Evolutionary conservation across 257 asterid genomes (phyloP).

Genomic region (Striga asiatica): DNA sequence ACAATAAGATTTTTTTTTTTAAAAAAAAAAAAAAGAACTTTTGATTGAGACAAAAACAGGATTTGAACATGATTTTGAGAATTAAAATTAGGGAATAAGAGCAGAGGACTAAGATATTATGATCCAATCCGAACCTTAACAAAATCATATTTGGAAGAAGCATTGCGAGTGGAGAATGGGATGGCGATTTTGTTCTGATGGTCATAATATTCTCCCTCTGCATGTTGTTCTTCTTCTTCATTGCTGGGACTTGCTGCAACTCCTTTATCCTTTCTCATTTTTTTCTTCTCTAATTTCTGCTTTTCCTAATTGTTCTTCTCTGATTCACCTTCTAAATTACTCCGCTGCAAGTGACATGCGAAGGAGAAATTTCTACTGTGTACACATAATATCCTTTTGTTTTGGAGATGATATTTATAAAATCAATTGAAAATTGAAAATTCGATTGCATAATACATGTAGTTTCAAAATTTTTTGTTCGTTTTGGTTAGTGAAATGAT

Average conservation of each 20-base stretch:
- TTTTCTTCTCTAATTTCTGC: background rate
- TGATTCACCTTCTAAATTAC: background rate
- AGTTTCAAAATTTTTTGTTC: no score
- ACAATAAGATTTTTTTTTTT: background rate
- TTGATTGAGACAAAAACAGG: background rate
- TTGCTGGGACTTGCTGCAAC: slow-evolving; percentile 31
- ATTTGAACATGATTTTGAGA: background rate
- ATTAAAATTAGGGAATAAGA: background rate
- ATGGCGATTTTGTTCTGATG: slow-evolving; percentile 21
- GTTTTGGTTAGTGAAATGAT: no score
- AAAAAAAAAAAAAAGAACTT: background rate
- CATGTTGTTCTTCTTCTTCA: slow-evolving; percentile 20
- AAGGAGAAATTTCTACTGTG: background rate
- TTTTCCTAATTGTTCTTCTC: background rate
- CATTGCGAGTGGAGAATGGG: slow-evolving; percentile 70
- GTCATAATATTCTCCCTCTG: slow-evolving; percentile 20
- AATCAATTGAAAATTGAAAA: no score
- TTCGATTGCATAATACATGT: no score
- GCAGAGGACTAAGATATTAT: background rate
- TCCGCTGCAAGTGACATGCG: background rate
- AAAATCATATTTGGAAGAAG: slow-evolving; percentile 94
- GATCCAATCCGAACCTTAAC: slow-evolving; percentile 58
- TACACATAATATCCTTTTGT: background rate
- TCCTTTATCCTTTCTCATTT: slow-evolving; percentile 43
- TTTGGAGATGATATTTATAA: no score